Base-by-base conservation (phyloP, 2,329 filamentous ascomycete species). In the Elsinoe arachidis region DNA sequence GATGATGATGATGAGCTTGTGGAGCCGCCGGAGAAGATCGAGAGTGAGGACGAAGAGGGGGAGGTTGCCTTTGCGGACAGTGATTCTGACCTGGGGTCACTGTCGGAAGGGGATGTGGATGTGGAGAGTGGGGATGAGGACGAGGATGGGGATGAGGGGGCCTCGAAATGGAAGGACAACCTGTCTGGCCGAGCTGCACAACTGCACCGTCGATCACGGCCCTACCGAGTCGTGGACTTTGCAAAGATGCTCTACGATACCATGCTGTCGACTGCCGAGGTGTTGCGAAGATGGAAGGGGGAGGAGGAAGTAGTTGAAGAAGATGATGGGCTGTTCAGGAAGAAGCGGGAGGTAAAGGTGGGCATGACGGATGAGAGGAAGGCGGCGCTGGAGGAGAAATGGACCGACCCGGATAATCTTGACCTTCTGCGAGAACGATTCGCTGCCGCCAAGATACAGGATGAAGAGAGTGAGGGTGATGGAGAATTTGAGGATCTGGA, bases 21-120 rank as follows among this genome's bases (percentile, higher is more conserved):
- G 51, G 64, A 68, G 72, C 75, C 26, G 80, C 78, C 61, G 74
- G 70, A 61, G 69, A 81, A 56, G 72, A 76, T 53, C 81, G 75
- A 80, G 37, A 78, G 71, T 55, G 63, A 64, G 35, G 63, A 70
- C 19, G 81, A 83, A 21, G 88, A 83, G 21, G 88, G 84, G 30
- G 89, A 96, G 56, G 66, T 97, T 58, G 89, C 85, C 1, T 99
- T 96, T 74, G 93, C 93, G 12, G 93, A 99, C 67, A 96, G 90
- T 67, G 95, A 99, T 70, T 99, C 93, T 0, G 95, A 99, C 69
- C 79, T 99, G 3, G 93, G 93, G 5, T 96, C 92, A 2, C 73
- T 96, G 61, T 95, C 89, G 7, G 77, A 77, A 57, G 75, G 65
- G 10, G 68, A 69, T 12, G 75, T 76, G 17, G 74, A 75, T 2